Evolutionary conservation across 768 basidiomycete species (phyloP), one percentile per base, ranked within the genome.

Genomic region (Trametes villosa): DNA sequence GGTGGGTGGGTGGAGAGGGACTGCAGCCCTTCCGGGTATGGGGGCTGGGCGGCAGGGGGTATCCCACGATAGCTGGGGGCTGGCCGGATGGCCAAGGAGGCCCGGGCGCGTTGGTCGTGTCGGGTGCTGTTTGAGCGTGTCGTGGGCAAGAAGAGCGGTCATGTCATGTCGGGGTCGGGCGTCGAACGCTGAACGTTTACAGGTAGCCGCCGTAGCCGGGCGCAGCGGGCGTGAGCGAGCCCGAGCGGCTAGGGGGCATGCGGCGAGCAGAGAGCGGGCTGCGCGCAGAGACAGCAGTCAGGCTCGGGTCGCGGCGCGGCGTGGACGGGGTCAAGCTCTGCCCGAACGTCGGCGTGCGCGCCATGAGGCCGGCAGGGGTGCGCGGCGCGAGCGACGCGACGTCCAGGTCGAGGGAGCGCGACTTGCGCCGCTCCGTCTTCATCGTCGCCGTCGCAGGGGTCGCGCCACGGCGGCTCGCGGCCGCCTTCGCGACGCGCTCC

Each of bases 361-460:
- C 48, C 18, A 62, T 46, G 24, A 57, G 51, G 18, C 53, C 60
- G 24, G 49, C 52, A 15, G 67, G 65, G 18, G 60, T 54, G 36
- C 60, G 60, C 15, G 67, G 57, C 36, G 57, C 53, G 29, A 59
- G 42, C 41, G 52, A 31, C 33, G 59, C 42, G n/a, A 56, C 49
- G 46, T 47, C 46, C 48, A 69, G 56, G 60, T 69, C 68, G 44
- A 69, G 57, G n/a, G 68, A 69, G 29, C 54, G 59, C 33, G 68
- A 69, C 33, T 64, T 66, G 46, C 68, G 60, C 17, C 65, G 65
- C 52, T 59, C 53, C 17, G 61, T 49, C 59, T 65, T 66, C 42
- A 49, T 30, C 38, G 56, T 59, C 30, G 58, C 52, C 42, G 52
- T 59, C 15, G 55, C 33, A 4, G 56, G 59, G 24, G 57, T 55